These are phyloP conservation scores for Saccharomycopsis capsularis DNA, from an alignment of 805 yeast genomes.

Conservation along the genomic window DNA sequence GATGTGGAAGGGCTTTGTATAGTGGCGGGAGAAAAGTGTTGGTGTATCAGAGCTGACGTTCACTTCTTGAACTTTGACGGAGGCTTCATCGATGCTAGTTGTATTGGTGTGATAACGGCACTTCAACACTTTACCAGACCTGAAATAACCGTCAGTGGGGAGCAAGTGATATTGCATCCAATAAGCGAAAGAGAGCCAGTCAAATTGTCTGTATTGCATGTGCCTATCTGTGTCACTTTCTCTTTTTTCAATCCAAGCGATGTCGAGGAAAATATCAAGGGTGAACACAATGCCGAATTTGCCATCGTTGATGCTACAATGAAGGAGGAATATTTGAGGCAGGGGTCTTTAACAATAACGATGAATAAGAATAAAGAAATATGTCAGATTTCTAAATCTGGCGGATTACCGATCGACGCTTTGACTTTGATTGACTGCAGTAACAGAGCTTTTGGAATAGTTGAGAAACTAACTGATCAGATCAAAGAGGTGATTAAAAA, in stretches of 20 bases:
- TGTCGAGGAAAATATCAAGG: conserved; percentile 63
- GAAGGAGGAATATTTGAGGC: conserved; percentile 69
- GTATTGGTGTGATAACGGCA: conserved; percentile 85
- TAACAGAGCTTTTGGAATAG: conserved; percentile 55
- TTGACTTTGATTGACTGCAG: conserved; percentile 59
- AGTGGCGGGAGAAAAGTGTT: conserved; percentile 82
- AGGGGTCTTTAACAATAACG: conserved; percentile 78
- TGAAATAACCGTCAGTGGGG: conserved; percentile 64
- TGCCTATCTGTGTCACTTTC: conserved; percentile 85
- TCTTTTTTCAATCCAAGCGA: conserved; percentile 70
- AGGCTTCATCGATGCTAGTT: conserved; percentile 82
- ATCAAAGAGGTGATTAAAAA: conserved; percentile 38
- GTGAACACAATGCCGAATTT: conserved; percentile 50
- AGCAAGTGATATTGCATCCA: conserved; percentile 52
- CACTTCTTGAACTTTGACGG: conserved; percentile 90
- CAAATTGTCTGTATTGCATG: conserved; percentile 75
- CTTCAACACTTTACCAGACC: conserved; percentile 78
- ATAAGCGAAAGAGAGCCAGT: conserved; percentile 80
- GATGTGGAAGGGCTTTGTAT: conserved; percentile 90
- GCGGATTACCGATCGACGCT: conserved; percentile 82
- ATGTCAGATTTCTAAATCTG: conserved; percentile 84
- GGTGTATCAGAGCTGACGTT: conserved; percentile 87
- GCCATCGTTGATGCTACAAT: conserved; percentile 68
- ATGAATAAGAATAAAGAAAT: conserved; percentile 85
- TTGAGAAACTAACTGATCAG: conserved; percentile 55